Conservation (phyloP, 257 asterid species). For the Avicennia marina region DNA sequence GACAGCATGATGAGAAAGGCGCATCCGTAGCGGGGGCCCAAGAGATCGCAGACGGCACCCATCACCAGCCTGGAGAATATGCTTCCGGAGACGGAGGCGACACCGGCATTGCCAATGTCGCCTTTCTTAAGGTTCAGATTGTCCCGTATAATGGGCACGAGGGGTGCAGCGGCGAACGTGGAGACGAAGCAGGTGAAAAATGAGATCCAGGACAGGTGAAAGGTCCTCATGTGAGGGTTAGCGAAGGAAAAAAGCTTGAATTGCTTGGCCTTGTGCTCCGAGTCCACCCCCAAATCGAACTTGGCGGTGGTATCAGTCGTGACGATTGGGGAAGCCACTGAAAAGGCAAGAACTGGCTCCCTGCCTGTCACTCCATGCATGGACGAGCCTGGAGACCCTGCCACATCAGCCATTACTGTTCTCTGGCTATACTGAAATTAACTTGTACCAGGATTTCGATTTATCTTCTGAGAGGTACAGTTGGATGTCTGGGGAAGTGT, state of each 20-base stretch:
- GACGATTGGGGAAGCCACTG: slow-evolving; percentile 29
- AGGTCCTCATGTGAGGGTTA: slow-evolving; percentile 63
- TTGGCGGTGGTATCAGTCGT: slow-evolving; percentile 34
- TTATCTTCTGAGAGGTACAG: too few relatives aligned
- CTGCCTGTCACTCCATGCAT: slow-evolving; percentile 73
- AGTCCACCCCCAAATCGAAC: slow-evolving; percentile 44
- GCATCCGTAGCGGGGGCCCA: not conserved
- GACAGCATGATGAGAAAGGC: not conserved
- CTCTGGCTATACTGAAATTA: too few relatives aligned
- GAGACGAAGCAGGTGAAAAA: slow-evolving; percentile 56
- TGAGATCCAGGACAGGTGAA: slow-evolving; percentile 66
- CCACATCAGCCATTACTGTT: slow-evolving; percentile 30
- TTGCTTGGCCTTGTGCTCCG: slow-evolving; percentile 45
- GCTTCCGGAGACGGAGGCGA: not conserved
- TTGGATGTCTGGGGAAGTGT: too few relatives aligned
- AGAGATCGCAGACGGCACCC: not conserved
- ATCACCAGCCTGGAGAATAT: not conserved
- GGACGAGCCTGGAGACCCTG: slow-evolving; percentile 52
- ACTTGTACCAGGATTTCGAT: too few relatives aligned
- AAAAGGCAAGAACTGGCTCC: slow-evolving; percentile 45
- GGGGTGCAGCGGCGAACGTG: not conserved
- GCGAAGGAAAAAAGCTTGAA: slow-evolving; percentile 39
- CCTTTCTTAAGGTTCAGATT: not conserved
- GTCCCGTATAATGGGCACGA: not conserved
- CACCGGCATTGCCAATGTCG: not conserved